Evolutionary conservation across 192 early-diverging fungal species (phyloP).

Genomic region (Diversispora epigaea): DNA sequence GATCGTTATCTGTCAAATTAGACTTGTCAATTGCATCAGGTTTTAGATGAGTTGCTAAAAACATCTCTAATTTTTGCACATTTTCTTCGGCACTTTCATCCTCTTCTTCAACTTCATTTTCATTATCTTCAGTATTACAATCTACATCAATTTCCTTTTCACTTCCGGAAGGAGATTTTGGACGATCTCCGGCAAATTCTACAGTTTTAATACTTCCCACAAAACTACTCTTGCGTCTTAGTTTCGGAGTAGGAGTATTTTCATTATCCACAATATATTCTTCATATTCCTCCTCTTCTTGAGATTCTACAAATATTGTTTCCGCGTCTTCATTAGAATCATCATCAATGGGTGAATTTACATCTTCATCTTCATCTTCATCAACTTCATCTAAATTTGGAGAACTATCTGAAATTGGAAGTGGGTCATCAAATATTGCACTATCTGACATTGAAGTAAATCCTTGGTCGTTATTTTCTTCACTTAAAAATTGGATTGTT

Average conservation of each 20-base stretch:
- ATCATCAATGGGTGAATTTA: background rate
- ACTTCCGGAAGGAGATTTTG: conserved; percentile 13
- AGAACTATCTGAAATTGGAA: background rate
- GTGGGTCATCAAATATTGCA: background rate
- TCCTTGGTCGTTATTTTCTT: background rate
- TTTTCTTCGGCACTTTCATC: conserved; percentile 24
- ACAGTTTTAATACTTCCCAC: conserved; percentile 12
- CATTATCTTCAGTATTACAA: background rate
- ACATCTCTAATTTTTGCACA: conserved; percentile 12
- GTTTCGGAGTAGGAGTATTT: background rate
- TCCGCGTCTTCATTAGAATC: conserved; percentile 25
- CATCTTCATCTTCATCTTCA: conserved; percentile 28
- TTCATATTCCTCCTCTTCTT: background rate
- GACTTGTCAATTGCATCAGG: background rate
- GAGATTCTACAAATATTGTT: conserved; percentile 18
- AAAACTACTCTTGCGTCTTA: conserved; percentile 27
- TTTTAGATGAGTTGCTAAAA: conserved; percentile 12
- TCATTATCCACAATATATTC: no score
- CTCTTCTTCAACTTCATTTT: conserved; percentile 12
- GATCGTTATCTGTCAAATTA: background rate
- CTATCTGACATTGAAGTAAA: background rate
- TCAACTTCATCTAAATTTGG: background rate
- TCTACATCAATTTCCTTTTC: conserved; percentile 23
- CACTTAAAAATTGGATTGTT: background rate
- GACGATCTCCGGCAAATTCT: background rate